phyloP scores from a whole-genome alignment of 1,284 basidiomycete species.

The Violaceomyces palustris region DNA sequence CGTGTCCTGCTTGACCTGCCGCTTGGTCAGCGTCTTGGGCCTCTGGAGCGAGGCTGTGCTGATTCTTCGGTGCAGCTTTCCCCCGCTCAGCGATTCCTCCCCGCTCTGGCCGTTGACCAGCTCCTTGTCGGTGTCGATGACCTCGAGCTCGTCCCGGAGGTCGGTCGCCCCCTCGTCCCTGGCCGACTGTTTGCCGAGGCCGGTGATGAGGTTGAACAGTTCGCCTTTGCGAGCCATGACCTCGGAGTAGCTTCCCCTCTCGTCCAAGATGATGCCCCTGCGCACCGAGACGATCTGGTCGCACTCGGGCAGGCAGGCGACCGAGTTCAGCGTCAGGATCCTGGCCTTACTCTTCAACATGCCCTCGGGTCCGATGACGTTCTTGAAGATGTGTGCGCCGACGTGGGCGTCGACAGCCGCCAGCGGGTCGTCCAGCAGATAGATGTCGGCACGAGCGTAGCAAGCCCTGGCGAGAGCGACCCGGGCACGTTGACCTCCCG shows the following conservation, averaged over 20 bases:
- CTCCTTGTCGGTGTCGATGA: slow-evolving; percentile 22
- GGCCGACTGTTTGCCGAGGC: slow-evolving; percentile 57
- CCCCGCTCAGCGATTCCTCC: slow-evolving; percentile 29
- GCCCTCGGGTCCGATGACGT: slow-evolving; percentile 83
- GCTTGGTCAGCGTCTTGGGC: slow-evolving; percentile 35
- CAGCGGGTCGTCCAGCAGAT: slow-evolving; percentile 61
- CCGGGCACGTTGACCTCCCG: slow-evolving; percentile 68
- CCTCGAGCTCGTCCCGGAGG: slow-evolving; percentile 32
- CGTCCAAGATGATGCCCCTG: slow-evolving; percentile 55
- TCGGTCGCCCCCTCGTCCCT: slow-evolving; percentile 25
- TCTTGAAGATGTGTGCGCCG: slow-evolving; percentile 61
- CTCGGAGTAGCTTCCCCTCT: slow-evolving; percentile 66
- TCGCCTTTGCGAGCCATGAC: slow-evolving; percentile 64
- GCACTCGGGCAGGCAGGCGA: slow-evolving; percentile 75
- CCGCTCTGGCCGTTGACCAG: slow-evolving; percentile 22
- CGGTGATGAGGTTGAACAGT: slow-evolving; percentile 69
- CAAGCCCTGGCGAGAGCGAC: slow-evolving; percentile 60
- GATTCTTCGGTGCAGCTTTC: slow-evolving; percentile 36
- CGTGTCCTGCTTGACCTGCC: slow-evolving; percentile 42
- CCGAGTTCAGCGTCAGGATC: slow-evolving; percentile 81
- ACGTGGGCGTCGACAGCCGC: slow-evolving; percentile 63
- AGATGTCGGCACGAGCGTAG: slow-evolving; percentile 61
- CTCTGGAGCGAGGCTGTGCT: slow-evolving; percentile 33
- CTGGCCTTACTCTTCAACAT: slow-evolving; percentile 75
- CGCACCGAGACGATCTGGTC: slow-evolving; percentile 76